Evolutionary conservation across 768 basidiomycete genomes (phyloP), one percentile per base, ranked within the genome.

Genomic region (Mycena amicta): DNA sequence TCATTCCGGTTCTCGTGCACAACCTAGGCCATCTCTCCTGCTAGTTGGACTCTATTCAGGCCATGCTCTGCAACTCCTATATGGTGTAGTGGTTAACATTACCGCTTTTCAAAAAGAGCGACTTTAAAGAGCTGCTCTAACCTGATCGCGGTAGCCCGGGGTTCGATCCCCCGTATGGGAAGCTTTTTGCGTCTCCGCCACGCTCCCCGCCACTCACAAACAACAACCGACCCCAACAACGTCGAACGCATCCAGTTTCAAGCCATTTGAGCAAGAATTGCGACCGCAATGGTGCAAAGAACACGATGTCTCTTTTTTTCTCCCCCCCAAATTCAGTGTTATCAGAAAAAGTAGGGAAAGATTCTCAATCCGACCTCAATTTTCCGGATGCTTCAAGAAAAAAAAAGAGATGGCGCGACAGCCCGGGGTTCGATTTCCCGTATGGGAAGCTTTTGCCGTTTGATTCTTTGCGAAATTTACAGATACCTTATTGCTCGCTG

Each of bases 111-210:
- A 45, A 45, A 45, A n/a, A n/a, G n/a, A n/a, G n/a, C n/a, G n/a
- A n/a, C n/a, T n/a, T n/a, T n/a, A n/a, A n/a, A n/a, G n/a, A n/a
- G n/a, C n/a, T 45, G 5, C 22, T 23, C 20, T 8, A 8, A 45
- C 8, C 8, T 15, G 22, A 15, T 12, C 49, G 49, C 49, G 26
- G 12, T 50, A 12, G 49, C 49, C 12, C 49, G 49, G 49, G 49
- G 49, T 50, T 50, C 49, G 49, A 50, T 23, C 26, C 49, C 27
- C 33, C 33, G 53, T 31, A 41, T n/a, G 11, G 57, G 31, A 58
- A 33, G 5, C 8, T 8, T 37, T 37, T 37, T 37, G 33, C 8
- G n/a, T n/a, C n/a, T n/a, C n/a, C 33, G 8, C 33, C 33, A 37
- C 33, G 18, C 33, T 37, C 33, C 33, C 8, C 8, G 8, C 33